Evolutionary conservation across 2,329 filamentous ascomycete genomes (phyloP).

Genomic region (Chrysoporthe austroafricana): DNA sequence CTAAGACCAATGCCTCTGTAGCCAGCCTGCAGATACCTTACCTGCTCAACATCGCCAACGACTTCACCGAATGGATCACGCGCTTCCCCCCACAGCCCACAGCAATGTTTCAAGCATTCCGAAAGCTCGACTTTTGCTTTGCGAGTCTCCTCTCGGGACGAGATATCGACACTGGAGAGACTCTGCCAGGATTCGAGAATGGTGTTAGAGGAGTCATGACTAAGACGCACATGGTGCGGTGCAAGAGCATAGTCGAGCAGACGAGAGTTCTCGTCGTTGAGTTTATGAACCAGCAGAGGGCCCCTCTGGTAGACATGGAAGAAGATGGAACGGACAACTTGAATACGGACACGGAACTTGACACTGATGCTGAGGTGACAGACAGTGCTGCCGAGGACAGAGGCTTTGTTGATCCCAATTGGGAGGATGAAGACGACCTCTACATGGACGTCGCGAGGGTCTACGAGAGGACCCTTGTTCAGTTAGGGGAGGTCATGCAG

Average conservation of each 20-base stretch:
- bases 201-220: conserved; percentile 69
- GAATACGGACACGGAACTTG: conserved; percentile 32
- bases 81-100: conserved; percentile 71
- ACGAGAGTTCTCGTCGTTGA: conserved; percentile 73
- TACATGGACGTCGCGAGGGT: conserved; percentile 75
- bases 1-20: conserved; percentile 38
- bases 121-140: conserved; percentile 84
- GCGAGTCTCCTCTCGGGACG: conserved; percentile 71
- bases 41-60: conserved; percentile 75
- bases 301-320: conserved; percentile 45
- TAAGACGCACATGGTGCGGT: conserved; percentile 82
- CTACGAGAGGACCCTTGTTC: conserved; percentile 78
- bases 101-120: conserved; percentile 71
- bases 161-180: conserved; percentile 66
- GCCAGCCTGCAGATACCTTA: conserved; percentile 83
- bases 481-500: conserved; percentile 71
- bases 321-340: conserved; percentile 34
- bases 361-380: conserved; percentile 39
- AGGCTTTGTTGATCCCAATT: conserved; percentile 35
- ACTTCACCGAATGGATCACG: conserved; percentile 72
- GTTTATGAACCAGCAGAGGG: conserved; percentile 60
- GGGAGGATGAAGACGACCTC: conserved; percentile 45
- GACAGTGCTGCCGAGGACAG: conserved; percentile 20
- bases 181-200: conserved; percentile 71
- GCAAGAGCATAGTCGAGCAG: conserved; percentile 79